Conservation (phyloP, 1,139 yeast species). For the Arxiozyma bovina region DNA sequence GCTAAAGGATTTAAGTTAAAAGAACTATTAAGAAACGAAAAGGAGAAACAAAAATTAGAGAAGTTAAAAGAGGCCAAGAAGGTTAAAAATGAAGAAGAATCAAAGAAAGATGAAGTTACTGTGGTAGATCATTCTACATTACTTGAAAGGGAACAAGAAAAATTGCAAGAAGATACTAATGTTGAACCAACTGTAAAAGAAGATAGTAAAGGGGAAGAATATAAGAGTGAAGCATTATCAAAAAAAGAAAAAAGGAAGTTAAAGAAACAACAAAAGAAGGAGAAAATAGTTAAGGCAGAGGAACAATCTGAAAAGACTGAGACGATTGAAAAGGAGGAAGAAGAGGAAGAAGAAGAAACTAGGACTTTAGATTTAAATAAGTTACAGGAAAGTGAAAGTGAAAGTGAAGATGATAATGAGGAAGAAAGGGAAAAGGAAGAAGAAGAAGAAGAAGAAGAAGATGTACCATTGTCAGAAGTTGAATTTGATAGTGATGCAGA, state of each 20-base stretch:
- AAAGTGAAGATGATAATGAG: conserved; percentile 33
- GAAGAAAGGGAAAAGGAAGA: conserved; percentile 36
- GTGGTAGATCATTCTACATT: conserved; percentile 32
- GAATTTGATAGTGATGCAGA: conserved; percentile 83
- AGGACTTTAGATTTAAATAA: conserved; percentile 39
- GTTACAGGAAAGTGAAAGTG: conserved; percentile 47
- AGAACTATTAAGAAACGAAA: conserved; percentile 28
- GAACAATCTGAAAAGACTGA: conserved; percentile 38
- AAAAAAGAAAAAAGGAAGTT: conserved; percentile 58
- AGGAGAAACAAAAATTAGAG: conserved; percentile 18
- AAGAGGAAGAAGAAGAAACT: conserved; percentile 19
- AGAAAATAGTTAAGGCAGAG: neutral
- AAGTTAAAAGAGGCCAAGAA: conserved; percentile 20
- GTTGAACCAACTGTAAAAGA: conserved; percentile 12
- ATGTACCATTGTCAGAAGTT: conserved; percentile 67
- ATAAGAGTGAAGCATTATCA: conserved; percentile 41
- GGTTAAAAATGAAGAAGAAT: conserved; percentile 16
- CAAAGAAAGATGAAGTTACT: conserved; percentile 28
- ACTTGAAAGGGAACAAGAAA: conserved; percentile 6
- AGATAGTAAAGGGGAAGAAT: conserved; percentile 33
- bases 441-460: conserved; percentile 49
- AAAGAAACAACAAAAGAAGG: conserved; percentile 39
- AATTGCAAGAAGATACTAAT: conserved; percentile 5
- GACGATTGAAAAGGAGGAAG: conserved; percentile 39
- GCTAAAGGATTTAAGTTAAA: conserved; percentile 33